Conservation (phyloP, 129 eudicot genomes). For the Chrysanthemum seticuspe region DNA sequence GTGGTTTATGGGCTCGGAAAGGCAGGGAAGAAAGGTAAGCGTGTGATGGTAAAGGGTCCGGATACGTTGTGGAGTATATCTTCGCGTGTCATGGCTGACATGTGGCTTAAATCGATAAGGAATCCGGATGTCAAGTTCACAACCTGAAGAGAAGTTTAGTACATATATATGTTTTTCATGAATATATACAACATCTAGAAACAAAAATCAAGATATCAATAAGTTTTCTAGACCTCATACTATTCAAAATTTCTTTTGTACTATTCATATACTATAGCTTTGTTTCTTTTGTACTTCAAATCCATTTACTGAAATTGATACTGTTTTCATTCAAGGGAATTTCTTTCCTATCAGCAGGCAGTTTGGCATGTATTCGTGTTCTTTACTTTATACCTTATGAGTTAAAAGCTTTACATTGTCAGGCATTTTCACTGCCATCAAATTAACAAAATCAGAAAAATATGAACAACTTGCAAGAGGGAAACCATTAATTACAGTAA, state of each 20-base stretch:
- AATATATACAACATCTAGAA: conserved; percentile 5
- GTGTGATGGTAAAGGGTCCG: conserved; percentile 48
- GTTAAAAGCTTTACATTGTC: no score
- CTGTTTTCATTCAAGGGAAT: background rate
- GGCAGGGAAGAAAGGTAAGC: conserved; percentile 64
- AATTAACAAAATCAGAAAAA: no score
- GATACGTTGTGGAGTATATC: conserved; percentile 87
- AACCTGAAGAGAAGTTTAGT: conserved; percentile 17
- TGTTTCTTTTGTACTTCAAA: background rate
- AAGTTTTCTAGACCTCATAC: conserved; percentile 16
- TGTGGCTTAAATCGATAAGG: conserved; percentile 94
- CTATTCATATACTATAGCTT: conserved; percentile 14
- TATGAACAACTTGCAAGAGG: no score
- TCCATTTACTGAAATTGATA: conserved; percentile 10
- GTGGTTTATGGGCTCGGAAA: conserved; percentile 74
- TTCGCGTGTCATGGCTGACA: conserved; percentile 84
- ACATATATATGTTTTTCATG: conserved; percentile 4
- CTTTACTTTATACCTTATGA: background rate
- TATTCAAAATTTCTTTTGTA: conserved; percentile 18
- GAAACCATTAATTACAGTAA: conserved; percentile 18
- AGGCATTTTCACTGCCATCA: no score
- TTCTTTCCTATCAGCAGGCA: no score
- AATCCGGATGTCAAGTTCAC: conserved; percentile 86
- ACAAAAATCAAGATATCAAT: conserved; percentile 10
- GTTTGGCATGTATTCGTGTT: background rate